Percentiles rank a stretch among this genome's conserved stretches.
phyloP scores from a whole-genome alignment of 2,329 filamentous ascomycete species.

The Fusarium nisikadoi region DNA sequence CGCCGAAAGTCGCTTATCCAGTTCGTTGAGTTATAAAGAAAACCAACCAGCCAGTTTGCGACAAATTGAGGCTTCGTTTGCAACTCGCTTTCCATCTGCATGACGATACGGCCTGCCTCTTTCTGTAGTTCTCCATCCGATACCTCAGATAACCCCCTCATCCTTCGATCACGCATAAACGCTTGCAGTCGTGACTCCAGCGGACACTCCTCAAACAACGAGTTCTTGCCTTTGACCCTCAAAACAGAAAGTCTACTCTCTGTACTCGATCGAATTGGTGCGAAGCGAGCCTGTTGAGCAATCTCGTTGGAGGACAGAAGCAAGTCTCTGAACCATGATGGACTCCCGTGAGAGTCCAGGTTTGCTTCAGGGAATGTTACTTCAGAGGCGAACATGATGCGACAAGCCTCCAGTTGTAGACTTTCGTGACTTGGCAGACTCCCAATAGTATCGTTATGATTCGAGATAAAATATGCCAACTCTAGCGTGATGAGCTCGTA shows the following conservation, averaged over 20 bases:
- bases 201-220: slow-evolving; percentile 26
- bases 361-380: slow-evolving; percentile 14
- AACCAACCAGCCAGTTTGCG: slow-evolving; percentile 25
- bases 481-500: slow-evolving; percentile 39
- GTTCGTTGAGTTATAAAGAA: slow-evolving; percentile 10
- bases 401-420: slow-evolving; percentile 31
- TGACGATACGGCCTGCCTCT: slow-evolving; percentile 20
- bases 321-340: slow-evolving; percentile 29
- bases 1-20: slow-evolving; percentile 24
- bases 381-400: slow-evolving; percentile 38
- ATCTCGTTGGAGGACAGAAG: slow-evolving; percentile 18
- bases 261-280: slow-evolving; percentile 18
- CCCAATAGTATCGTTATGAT: slow-evolving; percentile 19
- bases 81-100: slow-evolving; percentile 27
- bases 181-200: slow-evolving; percentile 23
- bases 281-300: slow-evolving; percentile 22
- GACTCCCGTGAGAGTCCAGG: slow-evolving; percentile 2
- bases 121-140: slow-evolving; percentile 15
- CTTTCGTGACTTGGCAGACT: slow-evolving; percentile 20
- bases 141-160: neutral
- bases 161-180: neutral
- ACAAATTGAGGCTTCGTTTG: slow-evolving; percentile 26
- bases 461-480: slow-evolving; percentile 36
- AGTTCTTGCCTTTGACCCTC: slow-evolving; percentile 31
- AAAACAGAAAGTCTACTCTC: slow-evolving; percentile 20